Conservation (phyloP, 1,139 yeast genomes). For the Suhomyces maxii region DNA sequence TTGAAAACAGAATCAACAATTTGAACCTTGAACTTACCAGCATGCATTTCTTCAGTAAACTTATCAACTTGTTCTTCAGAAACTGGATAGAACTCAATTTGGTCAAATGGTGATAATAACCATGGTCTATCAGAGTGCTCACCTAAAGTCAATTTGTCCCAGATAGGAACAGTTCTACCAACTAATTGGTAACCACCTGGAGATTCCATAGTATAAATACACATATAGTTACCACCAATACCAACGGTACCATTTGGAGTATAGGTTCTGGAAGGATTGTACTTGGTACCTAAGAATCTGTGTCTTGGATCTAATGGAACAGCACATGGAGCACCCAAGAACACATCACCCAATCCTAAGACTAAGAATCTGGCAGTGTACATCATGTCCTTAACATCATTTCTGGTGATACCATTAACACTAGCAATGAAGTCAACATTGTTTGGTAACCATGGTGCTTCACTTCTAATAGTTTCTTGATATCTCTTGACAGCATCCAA, state of each 20-base stretch:
- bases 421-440: conserved; percentile 92
- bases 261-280: conserved; percentile 93
- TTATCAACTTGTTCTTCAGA: conserved; percentile 76
- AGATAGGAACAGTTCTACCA: conserved; percentile 94
- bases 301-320: conserved; percentile 97
- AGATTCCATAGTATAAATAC: conserved; percentile 96
- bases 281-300: conserved; percentile 86
- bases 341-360: conserved; percentile 94
- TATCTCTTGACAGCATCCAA: conserved; percentile 87
- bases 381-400: conserved; percentile 76
- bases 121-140: conserved; percentile 76
- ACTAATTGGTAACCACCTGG: conserved; percentile 98
- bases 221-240: conserved; percentile 97
- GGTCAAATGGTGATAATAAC: conserved; percentile 89
- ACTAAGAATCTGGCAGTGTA: conserved; percentile 90
- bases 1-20: conserved; percentile 79
- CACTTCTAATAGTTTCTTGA: conserved; percentile 86
- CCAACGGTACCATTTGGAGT: conserved; percentile 98
- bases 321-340: conserved; percentile 97
- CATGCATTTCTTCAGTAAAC: conserved; percentile 70
- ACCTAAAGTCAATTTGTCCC: conserved; percentile 90
- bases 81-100: conserved; percentile 91
- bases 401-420: conserved; percentile 77
- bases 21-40: conserved; percentile 77
- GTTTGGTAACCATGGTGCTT: conserved; percentile 97